Percentiles rank a stretch among this genome's conserved stretches.
Evolutionary conservation across 2,329 filamentous ascomycete species (phyloP).

Genomic region (Pseudogymnoascus sp.): DNA sequence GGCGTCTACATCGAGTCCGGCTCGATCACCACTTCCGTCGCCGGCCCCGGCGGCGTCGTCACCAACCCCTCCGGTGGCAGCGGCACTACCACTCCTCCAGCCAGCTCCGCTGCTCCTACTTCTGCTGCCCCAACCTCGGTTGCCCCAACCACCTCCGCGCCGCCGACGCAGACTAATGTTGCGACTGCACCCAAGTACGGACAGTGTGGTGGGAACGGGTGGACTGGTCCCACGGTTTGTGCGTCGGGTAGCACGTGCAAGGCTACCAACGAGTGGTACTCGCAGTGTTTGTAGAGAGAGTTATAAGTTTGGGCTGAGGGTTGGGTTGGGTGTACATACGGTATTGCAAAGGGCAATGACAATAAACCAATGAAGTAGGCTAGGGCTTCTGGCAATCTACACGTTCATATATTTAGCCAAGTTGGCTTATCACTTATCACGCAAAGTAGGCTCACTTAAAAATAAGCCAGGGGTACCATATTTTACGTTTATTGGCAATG

Average conservation of each 20-base stretch:
- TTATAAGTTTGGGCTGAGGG: neutral
- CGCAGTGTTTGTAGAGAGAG: slow-evolving; percentile 12
- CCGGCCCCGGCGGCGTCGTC: slow-evolving; percentile 25
- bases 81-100: neutral
- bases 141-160: slow-evolving; percentile 11
- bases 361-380: no score
- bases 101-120: neutral
- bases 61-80: neutral
- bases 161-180: neutral
- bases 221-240: slow-evolving; percentile 24
- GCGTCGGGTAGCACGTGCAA: slow-evolving; percentile 21
- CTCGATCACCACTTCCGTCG: slow-evolving; percentile 32
- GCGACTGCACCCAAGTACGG: slow-evolving; percentile 20
- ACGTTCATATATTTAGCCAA: no score
- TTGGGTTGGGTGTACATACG: no score
- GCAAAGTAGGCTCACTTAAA: no score
- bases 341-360: no score
- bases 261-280: slow-evolving; percentile 13
- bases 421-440: no score
- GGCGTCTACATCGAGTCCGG: slow-evolving; percentile 63
- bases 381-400: no score
- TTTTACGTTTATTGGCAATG: no score
- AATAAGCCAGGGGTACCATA: no score
- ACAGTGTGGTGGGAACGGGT: slow-evolving; percentile 30
- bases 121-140: no score